These are phyloP conservation scores for Ceratocystis albifundus DNA, from an alignment of 2,329 filamentous ascomycete genomes.

Conservation along the genomic window DNA sequence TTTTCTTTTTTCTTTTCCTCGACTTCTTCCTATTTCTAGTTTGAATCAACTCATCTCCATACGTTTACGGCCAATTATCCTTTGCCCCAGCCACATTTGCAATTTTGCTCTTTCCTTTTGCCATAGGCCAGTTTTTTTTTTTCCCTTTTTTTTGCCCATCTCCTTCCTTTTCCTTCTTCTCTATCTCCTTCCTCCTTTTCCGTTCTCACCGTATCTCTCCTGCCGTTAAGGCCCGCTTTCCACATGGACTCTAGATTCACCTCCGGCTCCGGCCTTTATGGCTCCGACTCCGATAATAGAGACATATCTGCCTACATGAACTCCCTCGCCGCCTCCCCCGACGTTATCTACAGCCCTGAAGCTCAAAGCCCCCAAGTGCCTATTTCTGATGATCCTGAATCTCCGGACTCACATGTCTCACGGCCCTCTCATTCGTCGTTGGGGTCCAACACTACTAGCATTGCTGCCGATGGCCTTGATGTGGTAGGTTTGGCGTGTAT, in stretches of 20 bases:
- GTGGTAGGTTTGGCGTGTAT: constrained; percentile 17
- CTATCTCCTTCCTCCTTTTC: neutral
- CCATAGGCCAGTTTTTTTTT: neutral
- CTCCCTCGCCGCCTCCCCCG: neutral
- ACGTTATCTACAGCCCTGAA: neutral
- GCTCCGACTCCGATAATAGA: neutral
- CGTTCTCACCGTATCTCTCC: neutral
- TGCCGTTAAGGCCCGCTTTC: neutral
- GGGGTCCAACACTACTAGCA: constrained; percentile 18
- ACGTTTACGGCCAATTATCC: neutral
- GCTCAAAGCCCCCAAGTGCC: neutral
- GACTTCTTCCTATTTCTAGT: neutral
- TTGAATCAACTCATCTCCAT: neutral
- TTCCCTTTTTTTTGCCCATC: neutral
- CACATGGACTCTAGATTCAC: constrained; percentile 10
- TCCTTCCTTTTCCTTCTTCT: neutral
- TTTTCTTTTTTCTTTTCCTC: neutral
- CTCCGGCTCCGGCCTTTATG: neutral
- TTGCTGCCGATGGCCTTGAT: constrained; percentile 17
- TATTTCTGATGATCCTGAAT: neutral
- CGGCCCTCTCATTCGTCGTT: constrained; percentile 15
- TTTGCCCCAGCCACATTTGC: neutral
- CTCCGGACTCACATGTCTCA: constrained; percentile 10
- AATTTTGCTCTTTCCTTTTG: neutral
- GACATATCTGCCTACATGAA: neutral